Conservation (phyloP, 495 filamentous ascomycete species). For the Rusavskia elegans region DNA sequence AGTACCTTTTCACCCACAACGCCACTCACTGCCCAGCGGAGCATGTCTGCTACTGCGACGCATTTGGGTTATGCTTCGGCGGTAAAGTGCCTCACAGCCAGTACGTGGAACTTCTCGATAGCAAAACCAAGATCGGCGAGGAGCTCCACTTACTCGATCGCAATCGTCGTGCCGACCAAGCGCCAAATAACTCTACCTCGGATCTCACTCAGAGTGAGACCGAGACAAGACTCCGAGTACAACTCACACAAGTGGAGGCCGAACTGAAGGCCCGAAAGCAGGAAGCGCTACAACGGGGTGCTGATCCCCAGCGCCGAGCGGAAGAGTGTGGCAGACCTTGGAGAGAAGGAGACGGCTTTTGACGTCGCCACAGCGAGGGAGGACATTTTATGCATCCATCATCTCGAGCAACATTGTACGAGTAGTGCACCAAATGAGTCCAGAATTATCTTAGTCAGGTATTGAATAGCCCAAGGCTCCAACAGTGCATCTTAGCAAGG, state of each 20-base stretch:
- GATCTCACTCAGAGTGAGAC: conserved; percentile 24
- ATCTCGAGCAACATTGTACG: no score
- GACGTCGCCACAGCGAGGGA: no score
- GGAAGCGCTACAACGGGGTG: conserved; percentile 31
- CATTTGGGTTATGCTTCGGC: conserved; percentile 63
- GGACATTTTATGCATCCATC: no score
- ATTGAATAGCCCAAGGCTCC: no score
- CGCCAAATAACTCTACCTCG: conserved; percentile 19
- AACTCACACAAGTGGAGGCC: conserved; percentile 15
- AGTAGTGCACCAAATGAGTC: no score
- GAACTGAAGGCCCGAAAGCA: conserved; percentile 21
- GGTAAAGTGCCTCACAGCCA: conserved; percentile 33
- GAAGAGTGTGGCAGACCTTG: conserved; percentile 33
- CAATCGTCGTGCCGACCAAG: conserved; percentile 20
- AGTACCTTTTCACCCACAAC: conserved; percentile 47
- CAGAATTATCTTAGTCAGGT: no score
- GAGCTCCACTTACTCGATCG: conserved; percentile 29
- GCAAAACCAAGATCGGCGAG: conserved; percentile 26
- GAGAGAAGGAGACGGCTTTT: conserved; percentile 31
- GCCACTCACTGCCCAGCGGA: conserved; percentile 45
- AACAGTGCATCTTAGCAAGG: no score
- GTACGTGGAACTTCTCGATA: conserved; percentile 26
- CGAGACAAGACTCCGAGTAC: conserved; percentile 9
- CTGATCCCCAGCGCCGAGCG: conserved; percentile 34
- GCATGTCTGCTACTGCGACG: conserved; percentile 61